Base-by-base conservation (phyloP, 352 stramenopile genomes). In the Pythium oligandrum region DNA sequence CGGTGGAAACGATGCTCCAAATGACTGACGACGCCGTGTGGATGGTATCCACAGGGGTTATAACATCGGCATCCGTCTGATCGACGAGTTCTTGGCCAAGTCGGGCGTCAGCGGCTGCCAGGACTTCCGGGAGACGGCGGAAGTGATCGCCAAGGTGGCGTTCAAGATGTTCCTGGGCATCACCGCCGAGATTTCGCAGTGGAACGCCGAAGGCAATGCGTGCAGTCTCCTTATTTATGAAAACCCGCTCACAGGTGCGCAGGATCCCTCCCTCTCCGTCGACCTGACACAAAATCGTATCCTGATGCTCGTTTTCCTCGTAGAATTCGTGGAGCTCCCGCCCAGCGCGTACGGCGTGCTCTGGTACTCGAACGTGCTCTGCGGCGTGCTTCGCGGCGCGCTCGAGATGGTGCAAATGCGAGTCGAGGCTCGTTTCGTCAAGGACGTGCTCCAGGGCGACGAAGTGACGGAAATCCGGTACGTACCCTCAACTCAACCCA, bases 81-180 rank as follows among this genome's bases (percentile, higher is more conserved):
- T 99, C 17, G 96, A 99, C 68, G 96, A 99, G 68, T 98, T 98
- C 61, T 67, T 99, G 9, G 92, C 94, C 66, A 99, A 99, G 75
- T 94, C 90, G 35, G 83, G 92, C 11, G 74, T 94, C 5, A 70
- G 53, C 49, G 69, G 45, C 44, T 96, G 90, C 65, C 59, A 78
- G 51, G 88, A 96, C 66, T 96, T 99, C 43, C 78, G 78, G 37
- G 93, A 98, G 55, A 98, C 96, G 11, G 79, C 90, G 33, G 93
- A 99, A 49, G 88, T 98, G 32, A 83, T 99, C 53, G 84, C 93
- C 38, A 98, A 98, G 57, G 87, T 98, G 32, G 96, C 93, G 5
- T 98, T 99, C 63, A 97, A 97, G 67, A 99, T 99, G 96, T 99
- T 99, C 63, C 67, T 98, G 26, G 96, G 96, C n/a, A 86, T 99